phyloP scores from a whole-genome alignment of 176 grass and related monocot genomes.

The Phyllostachys edulis region DNA sequence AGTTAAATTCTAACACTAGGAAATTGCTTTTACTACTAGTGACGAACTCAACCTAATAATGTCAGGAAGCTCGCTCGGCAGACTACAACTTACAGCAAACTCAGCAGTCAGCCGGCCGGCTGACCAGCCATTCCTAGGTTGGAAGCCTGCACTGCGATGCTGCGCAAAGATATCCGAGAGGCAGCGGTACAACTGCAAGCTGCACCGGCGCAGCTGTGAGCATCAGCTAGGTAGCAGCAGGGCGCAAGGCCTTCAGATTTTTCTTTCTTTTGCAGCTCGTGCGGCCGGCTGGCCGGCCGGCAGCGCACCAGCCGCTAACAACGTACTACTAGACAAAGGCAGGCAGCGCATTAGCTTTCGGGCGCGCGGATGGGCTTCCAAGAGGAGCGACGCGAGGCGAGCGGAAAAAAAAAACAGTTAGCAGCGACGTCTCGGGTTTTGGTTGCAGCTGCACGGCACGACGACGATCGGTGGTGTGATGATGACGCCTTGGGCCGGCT shows the following conservation, averaged over 20 bases:
- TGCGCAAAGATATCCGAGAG: not conserved
- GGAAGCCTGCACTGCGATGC: not conserved
- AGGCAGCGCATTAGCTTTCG: not conserved
- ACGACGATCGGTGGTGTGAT: conserved; percentile 8
- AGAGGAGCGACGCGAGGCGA: not conserved
- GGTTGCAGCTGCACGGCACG: not conserved
- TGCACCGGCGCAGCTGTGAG: not conserved
- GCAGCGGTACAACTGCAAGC: not conserved
- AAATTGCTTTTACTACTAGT: too few species aligned
- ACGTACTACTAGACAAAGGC: not conserved
- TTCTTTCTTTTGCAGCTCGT: not conserved
- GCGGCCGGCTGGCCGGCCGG: not conserved
- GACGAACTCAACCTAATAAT: not conserved
- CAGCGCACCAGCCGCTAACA: not conserved
- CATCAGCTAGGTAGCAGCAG: not conserved
- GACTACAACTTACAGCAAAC: not conserved
- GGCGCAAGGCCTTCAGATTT: not conserved
- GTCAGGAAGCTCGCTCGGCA: not conserved
- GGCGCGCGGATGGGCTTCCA: not conserved
- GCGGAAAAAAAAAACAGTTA: not conserved
- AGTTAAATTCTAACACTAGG: not conserved
- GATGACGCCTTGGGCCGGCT: not conserved
- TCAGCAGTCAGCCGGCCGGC: not conserved
- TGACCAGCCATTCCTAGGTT: not conserved
- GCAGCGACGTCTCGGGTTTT: not conserved